These are phyloP conservation scores for Dactylellina cionopaga DNA, from an alignment of 2,329 filamentous ascomycete species.

Conservation along the genomic window DNA sequence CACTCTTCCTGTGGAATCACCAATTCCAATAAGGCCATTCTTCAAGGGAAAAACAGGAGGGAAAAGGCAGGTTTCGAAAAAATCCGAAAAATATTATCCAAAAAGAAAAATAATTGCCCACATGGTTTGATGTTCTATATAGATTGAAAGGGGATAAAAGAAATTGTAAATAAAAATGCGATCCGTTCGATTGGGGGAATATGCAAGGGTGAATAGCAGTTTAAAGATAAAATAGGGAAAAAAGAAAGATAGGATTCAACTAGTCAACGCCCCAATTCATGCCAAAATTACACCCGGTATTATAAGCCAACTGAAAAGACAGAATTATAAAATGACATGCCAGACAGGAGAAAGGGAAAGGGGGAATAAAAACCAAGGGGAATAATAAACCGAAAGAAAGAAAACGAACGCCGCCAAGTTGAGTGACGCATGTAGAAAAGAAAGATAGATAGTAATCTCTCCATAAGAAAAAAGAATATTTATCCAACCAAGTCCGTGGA, in stretches of 20 bases:
- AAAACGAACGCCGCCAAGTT: slow-evolving; percentile 44
- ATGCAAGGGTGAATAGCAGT: slow-evolving; percentile 18
- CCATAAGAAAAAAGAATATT: slow-evolving; percentile 1
- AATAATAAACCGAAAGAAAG: background rate
- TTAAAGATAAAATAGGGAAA: no score
- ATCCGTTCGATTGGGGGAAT: no score
- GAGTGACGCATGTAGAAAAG: slow-evolving; percentile 40
- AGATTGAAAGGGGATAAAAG: background rate
- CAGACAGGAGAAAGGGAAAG: slow-evolving; percentile 11
- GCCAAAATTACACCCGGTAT: slow-evolving; percentile 51
- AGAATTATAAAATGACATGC: slow-evolving; percentile 5
- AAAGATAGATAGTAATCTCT: slow-evolving; percentile 23
- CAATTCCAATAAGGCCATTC: no score
- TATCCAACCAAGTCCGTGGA: background rate
- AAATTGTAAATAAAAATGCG: background rate
- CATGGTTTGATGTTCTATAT: slow-evolving; percentile 10
- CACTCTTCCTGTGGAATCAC: background rate
- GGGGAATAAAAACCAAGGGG: slow-evolving; percentile 7
- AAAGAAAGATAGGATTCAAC: slow-evolving; percentile 14
- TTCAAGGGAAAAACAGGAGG: background rate
- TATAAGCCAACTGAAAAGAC: slow-evolving; percentile 14
- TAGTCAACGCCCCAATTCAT: slow-evolving; percentile 49
- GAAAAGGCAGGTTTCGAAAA: no score
- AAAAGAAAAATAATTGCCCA: no score
- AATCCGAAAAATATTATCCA: no score